A percentile compares a stretch with the other conserved stretches of the same genome.
Evolutionary conservation across 2,329 filamentous ascomycete genomes (phyloP).

Genomic region (Epichloe baconii): DNA sequence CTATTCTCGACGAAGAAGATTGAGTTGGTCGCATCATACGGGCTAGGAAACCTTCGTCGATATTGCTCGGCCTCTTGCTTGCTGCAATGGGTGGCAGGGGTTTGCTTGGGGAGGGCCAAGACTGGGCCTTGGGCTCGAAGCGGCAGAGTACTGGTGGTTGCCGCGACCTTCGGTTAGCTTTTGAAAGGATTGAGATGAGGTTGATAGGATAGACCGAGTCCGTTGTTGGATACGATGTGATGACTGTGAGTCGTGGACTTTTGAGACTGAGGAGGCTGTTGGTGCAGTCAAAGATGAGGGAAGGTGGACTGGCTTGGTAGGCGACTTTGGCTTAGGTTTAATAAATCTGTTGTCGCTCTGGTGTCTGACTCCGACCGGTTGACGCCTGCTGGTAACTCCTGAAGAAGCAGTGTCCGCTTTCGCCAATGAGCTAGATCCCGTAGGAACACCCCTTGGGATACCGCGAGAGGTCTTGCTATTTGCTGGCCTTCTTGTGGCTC

Average conservation of each 20-base stretch:
- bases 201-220: conserved; percentile 20
- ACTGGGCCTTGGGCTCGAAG: conserved; percentile 35
- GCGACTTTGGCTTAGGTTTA: conserved; percentile 53
- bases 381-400: conserved; percentile 28
- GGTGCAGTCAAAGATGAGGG: conserved; percentile 56
- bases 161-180: conserved; percentile 19
- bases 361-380: conserved; percentile 26
- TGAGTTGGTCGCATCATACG: conserved; percentile 72
- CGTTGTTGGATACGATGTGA: conserved; percentile 17
- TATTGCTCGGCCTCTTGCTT: conserved; percentile 31
- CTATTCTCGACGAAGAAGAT: conserved; percentile 52
- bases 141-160: conserved; percentile 32
- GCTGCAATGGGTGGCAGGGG: conserved; percentile 4
- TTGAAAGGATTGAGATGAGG: conserved; percentile 24
- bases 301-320: conserved; percentile 53
- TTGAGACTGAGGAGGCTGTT: conserved; percentile 56
- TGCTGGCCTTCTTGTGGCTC: not conserved
- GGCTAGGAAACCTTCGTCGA: conserved; percentile 62
- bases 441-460: conserved; percentile 6
- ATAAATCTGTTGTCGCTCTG: conserved; percentile 29
- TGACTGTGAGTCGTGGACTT: conserved; percentile 23
- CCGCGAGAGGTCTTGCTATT: not conserved
- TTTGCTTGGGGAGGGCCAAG: conserved; percentile 48
- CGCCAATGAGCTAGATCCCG: not conserved
- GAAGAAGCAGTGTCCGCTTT: conserved; percentile 19